Conservation (phyloP, 2,329 filamentous ascomycete species). For the Xenoacremonium recifei region DNA sequence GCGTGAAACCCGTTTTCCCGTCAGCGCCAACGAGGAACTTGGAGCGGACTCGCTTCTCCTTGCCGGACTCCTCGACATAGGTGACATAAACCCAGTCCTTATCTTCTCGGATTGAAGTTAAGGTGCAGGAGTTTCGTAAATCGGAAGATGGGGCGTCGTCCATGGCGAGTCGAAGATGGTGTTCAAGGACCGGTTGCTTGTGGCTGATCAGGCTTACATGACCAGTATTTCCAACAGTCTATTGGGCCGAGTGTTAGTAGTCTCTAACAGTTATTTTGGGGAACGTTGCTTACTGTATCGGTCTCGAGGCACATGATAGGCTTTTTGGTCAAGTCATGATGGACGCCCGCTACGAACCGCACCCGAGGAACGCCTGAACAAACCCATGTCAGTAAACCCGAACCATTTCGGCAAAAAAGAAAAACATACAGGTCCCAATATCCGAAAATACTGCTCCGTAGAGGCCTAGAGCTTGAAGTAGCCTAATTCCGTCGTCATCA, state of each 20-base stretch:
- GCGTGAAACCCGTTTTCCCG: constrained; percentile 43
- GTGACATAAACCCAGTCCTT: background rate
- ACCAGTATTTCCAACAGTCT: constrained; percentile 24
- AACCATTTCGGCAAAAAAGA: too few relatives aligned
- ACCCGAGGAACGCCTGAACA: constrained; percentile 4
- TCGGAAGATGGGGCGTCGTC: background rate
- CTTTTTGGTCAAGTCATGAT: constrained; percentile 4
- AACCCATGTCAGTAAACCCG: too few relatives aligned
- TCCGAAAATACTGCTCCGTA: constrained; percentile 19
- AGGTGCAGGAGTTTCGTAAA: background rate
- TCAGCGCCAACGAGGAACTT: constrained; percentile 39
- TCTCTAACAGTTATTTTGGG: too few relatives aligned
- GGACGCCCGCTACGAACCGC: constrained; percentile 7
- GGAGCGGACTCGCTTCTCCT: background rate
- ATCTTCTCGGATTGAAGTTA: background rate
- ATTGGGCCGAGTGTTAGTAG: too few relatives aligned
- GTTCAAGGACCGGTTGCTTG: constrained; percentile 6
- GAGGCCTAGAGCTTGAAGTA: constrained; percentile 20
- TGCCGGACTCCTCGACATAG: background rate
- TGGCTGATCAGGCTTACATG: constrained; percentile 23
- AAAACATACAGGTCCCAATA: constrained; percentile 17
- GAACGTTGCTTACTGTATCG: constrained; percentile 3
- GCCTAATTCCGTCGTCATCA: constrained; percentile 29
- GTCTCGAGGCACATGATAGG: constrained; percentile 10
- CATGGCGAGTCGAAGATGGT: background rate